Evolutionary conservation across 1,139 yeast genomes (phyloP), one percentile per base, ranked within the genome.

Genomic region (Geotrichum siamense): DNA sequence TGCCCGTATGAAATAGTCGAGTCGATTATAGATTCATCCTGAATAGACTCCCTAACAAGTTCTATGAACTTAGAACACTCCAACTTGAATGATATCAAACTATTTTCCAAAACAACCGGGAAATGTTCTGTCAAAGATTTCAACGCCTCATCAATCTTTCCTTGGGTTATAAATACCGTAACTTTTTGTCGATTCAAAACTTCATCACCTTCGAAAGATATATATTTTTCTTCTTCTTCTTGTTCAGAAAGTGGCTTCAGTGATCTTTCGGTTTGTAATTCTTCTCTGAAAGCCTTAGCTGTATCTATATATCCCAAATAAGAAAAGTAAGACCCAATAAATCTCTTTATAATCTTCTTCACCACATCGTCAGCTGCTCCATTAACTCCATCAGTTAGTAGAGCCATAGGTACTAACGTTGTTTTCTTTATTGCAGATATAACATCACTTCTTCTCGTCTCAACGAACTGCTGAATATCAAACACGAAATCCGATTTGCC

Each of bases 291-390:
- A 0, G 85, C 78, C 45, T 72, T 72, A 8, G 81, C 77, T 0
- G 87, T 77, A 38, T 80, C 80, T 44, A 75, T 68, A 56, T 76
- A 79, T 0, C 96, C 96, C 53, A 79, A 78, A 54, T 83, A 82
- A 29, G 76, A 71, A 45, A 87, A 73, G 60, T 85, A 86, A 4
- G 80, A 79, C 46, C 76, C 70, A 3, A 87, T 78, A 51, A 85
- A 66, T 19, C 71, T 63, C 55, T 80, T 78, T 41, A 79, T 62
- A 33, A 75, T 58, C n/a, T 26, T 28, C 22, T 35, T 20, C 10
- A 20, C 30, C n/a, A 15, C 31, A 27, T 25, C 17, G 17, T 25
- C 13, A 17, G 39, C 27, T 16, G 26, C 26, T 23, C 19, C 21
- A 27, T 10, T 21, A 16, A 26, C 16, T 16, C 10, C 22, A 8